Base-by-base conservation (phyloP, 2,329 filamentous ascomycete species). In the Pseudopithomyces chartarum region DNA sequence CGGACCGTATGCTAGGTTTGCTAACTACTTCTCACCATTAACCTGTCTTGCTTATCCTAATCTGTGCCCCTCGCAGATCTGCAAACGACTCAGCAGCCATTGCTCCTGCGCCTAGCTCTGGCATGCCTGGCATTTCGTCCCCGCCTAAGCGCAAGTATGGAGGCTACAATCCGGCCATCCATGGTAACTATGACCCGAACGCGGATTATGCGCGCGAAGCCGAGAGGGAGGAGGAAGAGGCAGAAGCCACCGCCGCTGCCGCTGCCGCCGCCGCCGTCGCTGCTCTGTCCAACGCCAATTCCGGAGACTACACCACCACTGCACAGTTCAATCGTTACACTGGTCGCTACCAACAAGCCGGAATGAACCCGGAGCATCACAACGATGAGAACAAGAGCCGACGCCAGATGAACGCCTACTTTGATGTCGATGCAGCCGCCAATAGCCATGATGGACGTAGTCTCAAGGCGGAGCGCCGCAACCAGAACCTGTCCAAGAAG, bases 101-200 rank as follows among this genome's bases (percentile, higher is more conserved):
- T 50, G 62, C 73, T 6, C 53, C 63, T 46, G 57, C 68, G 59
- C 61, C 65, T 66, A 63, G 61, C 54, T 61, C 66, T 55, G 71
- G 65, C 36, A 69, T 69, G n/a, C 71, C 72, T 38, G 69, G 68
- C 50, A 69, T 71, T 52, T 67, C 68, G 46, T 67, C 69, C 53
- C 69, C 67, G 29, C 73, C 71, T 22, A 59, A 72, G 72, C 68
- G 64, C 64, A 78, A 53, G 78, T 85, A 20, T 84, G 88, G 89
- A 56, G 92, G 94, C 59, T 99, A 99, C 79, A 97, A 98, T 73
- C 95, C 95, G 1, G 90, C 92, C 22, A 94, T 99, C 44, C 95
- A 99, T 74, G 95, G 95, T 66, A 90, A 93, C 79, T 99, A 97
- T 80, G 95, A 99, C 69, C 92, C 93, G 3, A 95, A 89, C 58